Percentiles rank a stretch among this genome's conserved stretches.
Conservation (phyloP, 768 basidiomycete genomes). For the Pleurotus salmoneostramineus region DNA sequence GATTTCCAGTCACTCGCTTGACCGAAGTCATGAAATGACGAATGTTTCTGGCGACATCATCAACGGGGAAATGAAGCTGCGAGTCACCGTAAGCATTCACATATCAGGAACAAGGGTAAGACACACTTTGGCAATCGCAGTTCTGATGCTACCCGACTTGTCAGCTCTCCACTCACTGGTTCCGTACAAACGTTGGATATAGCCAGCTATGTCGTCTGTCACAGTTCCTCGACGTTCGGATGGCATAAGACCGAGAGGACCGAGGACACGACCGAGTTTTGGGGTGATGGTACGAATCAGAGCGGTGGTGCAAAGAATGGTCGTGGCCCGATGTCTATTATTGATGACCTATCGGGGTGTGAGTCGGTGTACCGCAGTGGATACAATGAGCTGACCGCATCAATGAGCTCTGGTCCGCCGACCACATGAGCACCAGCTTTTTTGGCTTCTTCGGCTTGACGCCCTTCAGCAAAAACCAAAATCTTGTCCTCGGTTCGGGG, state of each 20-base stretch:
- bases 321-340: conserved; percentile 73
- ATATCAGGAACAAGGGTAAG: not conserved
- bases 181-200: conserved; percentile 74
- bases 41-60: conserved; percentile 77
- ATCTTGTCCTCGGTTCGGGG: conserved; percentile 68
- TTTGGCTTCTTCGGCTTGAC: conserved; percentile 77
- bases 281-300: conserved; percentile 78
- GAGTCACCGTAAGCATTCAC: not conserved
- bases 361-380: conserved; percentile 6
- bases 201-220: conserved; percentile 81
- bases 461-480: conserved; percentile 91
- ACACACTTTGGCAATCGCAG: conserved; percentile 74
- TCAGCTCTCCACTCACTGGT: conserved; percentile 94
- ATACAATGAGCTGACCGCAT: conserved; percentile 58
- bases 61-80: conserved; percentile 70
- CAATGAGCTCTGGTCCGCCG: conserved; percentile 85
- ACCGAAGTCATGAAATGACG: conserved; percentile 73
- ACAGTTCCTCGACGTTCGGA: conserved; percentile 92
- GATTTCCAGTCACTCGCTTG: conserved; percentile 70
- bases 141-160: conserved; percentile 77
- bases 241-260: conserved; percentile 95
- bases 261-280: conserved; percentile 71
- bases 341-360: conserved; percentile 53
- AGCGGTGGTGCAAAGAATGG: conserved; percentile 78
- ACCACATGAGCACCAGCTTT: conserved; percentile 87